A percentile compares a stretch with the other conserved stretches of the same genome.
phyloP scores from a whole-genome alignment of 306 rosid genomes.

The Lithocarpus polystachyus region DNA sequence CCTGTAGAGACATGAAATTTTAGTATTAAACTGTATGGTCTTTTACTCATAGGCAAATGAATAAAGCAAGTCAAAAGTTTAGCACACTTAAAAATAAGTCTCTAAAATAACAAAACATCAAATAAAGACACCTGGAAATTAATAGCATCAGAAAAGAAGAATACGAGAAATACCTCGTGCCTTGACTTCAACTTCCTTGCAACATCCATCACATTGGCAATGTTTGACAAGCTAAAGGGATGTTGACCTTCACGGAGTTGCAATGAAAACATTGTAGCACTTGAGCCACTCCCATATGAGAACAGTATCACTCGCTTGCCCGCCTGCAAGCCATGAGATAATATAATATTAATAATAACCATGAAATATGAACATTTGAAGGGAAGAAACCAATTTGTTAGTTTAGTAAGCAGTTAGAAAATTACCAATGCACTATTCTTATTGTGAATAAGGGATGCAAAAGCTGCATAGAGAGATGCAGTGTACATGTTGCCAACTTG shows the following conservation, averaged over 20 bases:
- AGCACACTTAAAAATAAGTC: not conserved
- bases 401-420: slow-evolving; percentile 10
- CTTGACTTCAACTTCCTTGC: slow-evolving; percentile 82
- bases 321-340: slow-evolving; percentile 46
- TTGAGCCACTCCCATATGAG: slow-evolving; percentile 93
- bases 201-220: slow-evolving; percentile 66
- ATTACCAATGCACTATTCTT: slow-evolving; percentile 69
- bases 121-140: not conserved
- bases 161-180: slow-evolving; percentile 66
- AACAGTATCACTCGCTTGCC: slow-evolving; percentile 76
- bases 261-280: slow-evolving; percentile 91
- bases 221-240: slow-evolving; percentile 90
- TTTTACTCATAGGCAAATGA: not conserved
- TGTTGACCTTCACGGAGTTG: slow-evolving; percentile 44
- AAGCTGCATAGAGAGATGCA: slow-evolving; percentile 98
- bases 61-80: not conserved
- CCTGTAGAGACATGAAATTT: not conserved
- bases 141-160: not conserved
- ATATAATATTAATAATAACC: slow-evolving; percentile 14
- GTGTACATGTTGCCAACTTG: slow-evolving; percentile 99
- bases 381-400: slow-evolving; percentile 5
- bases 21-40: not conserved
- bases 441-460: slow-evolving; percentile 84
- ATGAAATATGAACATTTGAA: slow-evolving; percentile 14
- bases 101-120: not conserved